phyloP scores from a whole-genome alignment of 345 rosid species.

The Barbarea vulgaris region DNA sequence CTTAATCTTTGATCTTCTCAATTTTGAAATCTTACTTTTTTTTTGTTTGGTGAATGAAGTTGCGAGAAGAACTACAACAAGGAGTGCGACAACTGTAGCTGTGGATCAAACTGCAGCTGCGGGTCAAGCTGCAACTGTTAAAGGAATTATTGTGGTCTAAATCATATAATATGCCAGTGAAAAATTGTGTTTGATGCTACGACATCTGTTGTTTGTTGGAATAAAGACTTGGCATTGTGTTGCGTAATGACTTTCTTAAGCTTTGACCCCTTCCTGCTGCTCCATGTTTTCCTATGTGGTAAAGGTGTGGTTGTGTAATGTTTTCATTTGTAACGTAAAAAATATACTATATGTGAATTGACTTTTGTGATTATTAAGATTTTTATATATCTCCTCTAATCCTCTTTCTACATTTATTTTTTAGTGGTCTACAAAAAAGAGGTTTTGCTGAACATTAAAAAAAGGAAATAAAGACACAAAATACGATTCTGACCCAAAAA shows the following conservation, averaged over 20 bases:
- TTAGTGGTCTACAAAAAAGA: not conserved
- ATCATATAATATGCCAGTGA: not conserved
- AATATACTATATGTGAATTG: not conserved
- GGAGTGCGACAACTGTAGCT: slow-evolving; percentile 55
- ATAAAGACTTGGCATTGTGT: slow-evolving; percentile 28
- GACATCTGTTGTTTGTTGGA: slow-evolving; percentile 30
- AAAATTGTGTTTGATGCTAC: slow-evolving; percentile 11
- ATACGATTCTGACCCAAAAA: not conserved
- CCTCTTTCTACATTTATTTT: not conserved
- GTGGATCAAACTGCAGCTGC: slow-evolving; percentile 75
- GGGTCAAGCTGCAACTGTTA: slow-evolving; percentile 54
- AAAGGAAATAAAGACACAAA: not conserved
- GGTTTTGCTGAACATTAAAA: not conserved
- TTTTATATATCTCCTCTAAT: not conserved
- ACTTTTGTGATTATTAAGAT: slow-evolving; percentile 20
- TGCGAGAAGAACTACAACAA: slow-evolving; percentile 45
- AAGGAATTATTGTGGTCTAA: slow-evolving; percentile 16
- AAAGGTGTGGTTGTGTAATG: slow-evolving; percentile 25
- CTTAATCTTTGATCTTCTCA: not conserved
- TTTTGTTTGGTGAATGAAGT: slow-evolving; percentile 19
- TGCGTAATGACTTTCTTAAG: slow-evolving; percentile 27
- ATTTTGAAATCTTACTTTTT: not conserved
- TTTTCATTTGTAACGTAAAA: slow-evolving; percentile 6
- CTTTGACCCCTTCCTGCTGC: slow-evolving; percentile 27
- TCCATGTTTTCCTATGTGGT: slow-evolving; percentile 18